Evolutionary conservation across 2,329 filamentous ascomycete genomes (phyloP).

Genomic region (Calonectria pseudoturangicola): DNA sequence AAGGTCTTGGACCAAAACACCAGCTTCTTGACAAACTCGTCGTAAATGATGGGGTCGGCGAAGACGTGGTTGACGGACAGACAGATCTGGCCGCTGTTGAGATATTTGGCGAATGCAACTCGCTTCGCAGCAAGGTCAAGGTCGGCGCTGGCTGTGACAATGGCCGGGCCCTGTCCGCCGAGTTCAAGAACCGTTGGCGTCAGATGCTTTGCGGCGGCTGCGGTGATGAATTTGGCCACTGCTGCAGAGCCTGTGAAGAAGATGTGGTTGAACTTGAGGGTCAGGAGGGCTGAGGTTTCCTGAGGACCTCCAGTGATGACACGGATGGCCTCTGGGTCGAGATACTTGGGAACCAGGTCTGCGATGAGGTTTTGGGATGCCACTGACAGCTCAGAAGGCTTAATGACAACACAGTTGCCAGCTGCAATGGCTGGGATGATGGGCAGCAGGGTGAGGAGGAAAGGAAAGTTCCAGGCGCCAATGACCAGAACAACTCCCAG

Average conservation of each 20-base stretch:
- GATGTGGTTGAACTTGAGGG: slow-evolving; percentile 64
- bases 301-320: slow-evolving; percentile 60
- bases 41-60: slow-evolving; percentile 62
- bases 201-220: slow-evolving; percentile 66
- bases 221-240: slow-evolving; percentile 61
- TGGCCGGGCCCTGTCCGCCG: slow-evolving; percentile 66
- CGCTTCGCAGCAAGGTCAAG: slow-evolving; percentile 65
- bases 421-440: slow-evolving; percentile 65
- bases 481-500: slow-evolving; percentile 66
- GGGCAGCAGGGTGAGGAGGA: slow-evolving; percentile 61
- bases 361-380: slow-evolving; percentile 61
- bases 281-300: slow-evolving; percentile 61
- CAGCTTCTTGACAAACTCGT: slow-evolving; percentile 58
- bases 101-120: slow-evolving; percentile 64
- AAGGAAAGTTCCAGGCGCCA: slow-evolving; percentile 68
- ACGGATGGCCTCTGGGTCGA: slow-evolving; percentile 62
- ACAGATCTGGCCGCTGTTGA: slow-evolving; percentile 61
- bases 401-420: slow-evolving; percentile 64
- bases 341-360: slow-evolving; percentile 63
- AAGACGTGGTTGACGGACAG: slow-evolving; percentile 65
- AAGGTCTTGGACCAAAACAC: slow-evolving; percentile 11
- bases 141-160: slow-evolving; percentile 64
- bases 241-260: slow-evolving; percentile 66
- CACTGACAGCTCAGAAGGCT: slow-evolving; percentile 65
- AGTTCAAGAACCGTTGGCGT: slow-evolving; percentile 66